Evolutionary conservation across 257 asterid species (phyloP), one percentile per base, ranked within the genome.

Genomic region (Euphrasia confusa): DNA sequence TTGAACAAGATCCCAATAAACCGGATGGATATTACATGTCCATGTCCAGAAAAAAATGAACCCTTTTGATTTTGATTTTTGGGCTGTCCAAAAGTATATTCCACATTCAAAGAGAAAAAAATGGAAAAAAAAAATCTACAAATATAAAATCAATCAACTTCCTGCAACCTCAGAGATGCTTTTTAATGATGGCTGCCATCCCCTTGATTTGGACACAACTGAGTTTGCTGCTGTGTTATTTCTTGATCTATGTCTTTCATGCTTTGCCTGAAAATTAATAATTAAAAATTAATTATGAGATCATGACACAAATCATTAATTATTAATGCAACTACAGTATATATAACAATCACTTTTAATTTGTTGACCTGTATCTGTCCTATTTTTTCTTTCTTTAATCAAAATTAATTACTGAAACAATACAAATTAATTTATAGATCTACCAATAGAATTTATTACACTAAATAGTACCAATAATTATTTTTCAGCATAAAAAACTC

Each of bases 121-220:
- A 39, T 2, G 7, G 12, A 5, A 10, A 40, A 40, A 7, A 40
- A 42, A 12, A 42, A 42, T 10, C 24, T 21, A 21, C 24, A 21
- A 40, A 4, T 42, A 10, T 42, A 2, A 21, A 21, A 21, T 21
- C 24, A 21, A 64, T 79, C 79, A 83, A 70, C 81, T 80, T 68
- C 76, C 87, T 21, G 24, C 24, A 60, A 84, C 88, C 69, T 90
- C 97, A 49, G 90, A 84, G 68, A 90, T 90, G 82, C 96, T 86
- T 48, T 81, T 83, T 63, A 90, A 72, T 65, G 94, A 75, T 32
- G 96, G 96, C 58, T 87, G 97, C 97, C 97, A 90, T 32, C 61
- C 78, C 72, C 80, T 84, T 44, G 84, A 72, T 72, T 74, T 89
- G 9, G 81, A 65, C 15, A 74, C 71, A 5, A 66, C 69, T 27